Evolutionary conservation across 495 filamentous ascomycete species (phyloP).

Genomic region (Penicillium roqueforti): DNA sequence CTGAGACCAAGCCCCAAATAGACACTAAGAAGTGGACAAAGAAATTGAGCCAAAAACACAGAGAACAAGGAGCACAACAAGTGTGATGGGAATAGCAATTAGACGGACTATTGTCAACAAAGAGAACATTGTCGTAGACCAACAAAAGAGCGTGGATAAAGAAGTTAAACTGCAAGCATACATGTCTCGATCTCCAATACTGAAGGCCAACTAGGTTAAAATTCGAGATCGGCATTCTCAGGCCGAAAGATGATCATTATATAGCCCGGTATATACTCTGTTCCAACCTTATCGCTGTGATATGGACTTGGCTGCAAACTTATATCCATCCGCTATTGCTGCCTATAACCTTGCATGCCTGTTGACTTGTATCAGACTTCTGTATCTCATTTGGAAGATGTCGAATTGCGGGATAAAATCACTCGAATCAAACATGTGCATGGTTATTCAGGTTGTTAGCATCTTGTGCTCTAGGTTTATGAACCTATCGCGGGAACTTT

Average conservation of each 20-base stretch:
- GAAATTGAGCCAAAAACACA: neutral
- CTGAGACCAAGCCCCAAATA: neutral
- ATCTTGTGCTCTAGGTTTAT: too few species aligned
- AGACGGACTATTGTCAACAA: neutral
- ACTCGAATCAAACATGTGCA: neutral
- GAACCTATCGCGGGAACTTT: neutral
- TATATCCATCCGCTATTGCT: constrained; percentile 28
- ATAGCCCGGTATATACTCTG: constrained; percentile 34
- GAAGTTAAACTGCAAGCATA: neutral
- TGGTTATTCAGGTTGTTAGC: neutral
- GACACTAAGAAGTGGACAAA: neutral
- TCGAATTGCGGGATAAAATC: neutral
- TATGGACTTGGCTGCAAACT: constrained; percentile 30
- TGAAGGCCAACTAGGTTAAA: neutral
- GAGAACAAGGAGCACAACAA: neutral
- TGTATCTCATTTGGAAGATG: neutral
- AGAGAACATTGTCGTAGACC: neutral
- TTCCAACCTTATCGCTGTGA: constrained; percentile 34
- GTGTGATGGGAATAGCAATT: neutral
- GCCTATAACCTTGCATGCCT: constrained; percentile 37
- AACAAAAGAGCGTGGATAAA: neutral
- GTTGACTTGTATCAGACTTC: constrained; percentile 15
- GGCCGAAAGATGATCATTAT: constrained; percentile 34
- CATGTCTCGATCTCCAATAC: neutral
- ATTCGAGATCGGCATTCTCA: constrained; percentile 9